Evolutionary conservation across 2,329 filamentous ascomycete genomes (phyloP).

Genomic region (Talaromyces sp.): DNA sequence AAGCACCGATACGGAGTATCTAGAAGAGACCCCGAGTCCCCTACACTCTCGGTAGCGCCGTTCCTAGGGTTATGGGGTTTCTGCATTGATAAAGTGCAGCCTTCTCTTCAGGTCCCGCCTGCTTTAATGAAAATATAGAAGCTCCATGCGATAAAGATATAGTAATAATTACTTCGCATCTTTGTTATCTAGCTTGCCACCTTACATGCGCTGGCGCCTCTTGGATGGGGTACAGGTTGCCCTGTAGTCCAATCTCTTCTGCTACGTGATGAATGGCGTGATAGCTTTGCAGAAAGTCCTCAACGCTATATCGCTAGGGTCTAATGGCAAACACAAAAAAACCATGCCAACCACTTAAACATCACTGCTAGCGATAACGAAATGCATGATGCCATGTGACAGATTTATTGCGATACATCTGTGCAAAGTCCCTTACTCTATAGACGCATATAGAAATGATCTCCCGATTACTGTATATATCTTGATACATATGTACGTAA

Average conservation of each 20-base stretch:
- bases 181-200: no score
- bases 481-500: background rate
- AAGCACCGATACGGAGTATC: background rate
- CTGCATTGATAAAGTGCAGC: background rate
- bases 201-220: no score
- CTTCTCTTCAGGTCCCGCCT: background rate
- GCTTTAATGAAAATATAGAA: no score
- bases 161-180: no score
- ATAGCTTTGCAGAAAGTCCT: background rate
- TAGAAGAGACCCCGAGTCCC: background rate
- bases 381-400: background rate
- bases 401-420: background rate
- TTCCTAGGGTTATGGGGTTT: background rate
- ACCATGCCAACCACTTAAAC: no score
- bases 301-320: background rate
- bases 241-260: no score
- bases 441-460: background rate
- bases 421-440: background rate
- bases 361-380: background rate
- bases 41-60: no score
- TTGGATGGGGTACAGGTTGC: no score
- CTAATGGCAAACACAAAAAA: background rate
- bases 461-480: background rate
- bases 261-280: background rate
- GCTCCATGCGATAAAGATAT: no score